Evolutionary conservation across 2,329 filamentous ascomycete genomes (phyloP).

Genomic region (Alternaria triticimaculans): DNA sequence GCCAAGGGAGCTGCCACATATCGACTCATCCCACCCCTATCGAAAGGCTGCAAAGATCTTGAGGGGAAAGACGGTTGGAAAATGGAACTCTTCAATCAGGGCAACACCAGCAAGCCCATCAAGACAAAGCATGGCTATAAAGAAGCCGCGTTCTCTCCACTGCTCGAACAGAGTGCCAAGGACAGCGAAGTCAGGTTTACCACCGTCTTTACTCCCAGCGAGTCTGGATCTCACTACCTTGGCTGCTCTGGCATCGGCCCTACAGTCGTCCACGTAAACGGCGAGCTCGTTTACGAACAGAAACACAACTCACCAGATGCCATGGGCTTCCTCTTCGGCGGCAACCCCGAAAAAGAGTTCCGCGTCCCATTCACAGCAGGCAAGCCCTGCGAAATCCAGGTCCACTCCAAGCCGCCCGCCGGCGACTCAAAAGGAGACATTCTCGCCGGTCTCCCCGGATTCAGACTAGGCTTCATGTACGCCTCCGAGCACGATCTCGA

Average conservation of each 20-base stretch:
- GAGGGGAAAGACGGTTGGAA: slow-evolving; percentile 44
- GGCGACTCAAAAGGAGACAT: slow-evolving; percentile 47
- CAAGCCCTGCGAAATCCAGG: slow-evolving; percentile 64
- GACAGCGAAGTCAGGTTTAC: slow-evolving; percentile 34
- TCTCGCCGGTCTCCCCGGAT: slow-evolving; percentile 39
- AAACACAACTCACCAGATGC: slow-evolving; percentile 63
- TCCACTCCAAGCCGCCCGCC: slow-evolving; percentile 65
- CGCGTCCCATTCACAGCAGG: slow-evolving; percentile 64
- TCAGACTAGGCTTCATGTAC: slow-evolving; percentile 45
- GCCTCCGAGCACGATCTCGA: slow-evolving; percentile 39
- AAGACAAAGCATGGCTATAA: slow-evolving; percentile 31
- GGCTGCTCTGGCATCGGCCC: slow-evolving; percentile 45
- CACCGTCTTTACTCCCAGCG: slow-evolving; percentile 30
- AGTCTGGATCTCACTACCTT: slow-evolving; percentile 41
- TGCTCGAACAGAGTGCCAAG: slow-evolving; percentile 31
- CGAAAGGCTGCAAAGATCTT: slow-evolving; percentile 31
- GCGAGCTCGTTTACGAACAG: slow-evolving; percentile 38
- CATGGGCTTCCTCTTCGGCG: slow-evolving; percentile 69
- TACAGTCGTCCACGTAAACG: slow-evolving; percentile 37
- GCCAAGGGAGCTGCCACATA: slow-evolving; percentile 45
- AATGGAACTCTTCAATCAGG: slow-evolving; percentile 34
- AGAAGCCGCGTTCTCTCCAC: slow-evolving; percentile 34
- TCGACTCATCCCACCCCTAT: slow-evolving; percentile 41
- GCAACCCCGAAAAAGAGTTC: slow-evolving; percentile 69
- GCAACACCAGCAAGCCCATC: slow-evolving; percentile 29